These are phyloP conservation scores for Ustilago sp. DNA, from an alignment of 1,284 basidiomycete species.

Conservation along the genomic window DNA sequence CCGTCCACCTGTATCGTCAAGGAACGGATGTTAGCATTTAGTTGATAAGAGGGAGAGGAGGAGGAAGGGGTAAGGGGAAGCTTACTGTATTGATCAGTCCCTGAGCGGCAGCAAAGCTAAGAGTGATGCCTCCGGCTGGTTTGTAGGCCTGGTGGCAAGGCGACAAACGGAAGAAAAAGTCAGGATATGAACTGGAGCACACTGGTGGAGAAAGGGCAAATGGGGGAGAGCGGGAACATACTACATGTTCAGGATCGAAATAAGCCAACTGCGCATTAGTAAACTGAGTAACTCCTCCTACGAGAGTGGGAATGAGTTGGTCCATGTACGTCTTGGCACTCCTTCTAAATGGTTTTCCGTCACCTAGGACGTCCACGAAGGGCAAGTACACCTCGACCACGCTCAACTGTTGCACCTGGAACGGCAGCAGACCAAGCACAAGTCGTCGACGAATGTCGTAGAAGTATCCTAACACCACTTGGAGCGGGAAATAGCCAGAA, in stretches of 20 bases:
- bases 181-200: not conserved
- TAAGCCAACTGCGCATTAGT: conserved; percentile 21
- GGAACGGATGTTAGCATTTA: no score
- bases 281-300: conserved; percentile 15
- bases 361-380: conserved; percentile 18
- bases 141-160: conserved; percentile 16
- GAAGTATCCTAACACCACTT: conserved; percentile 13
- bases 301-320: conserved; percentile 20
- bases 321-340: conserved; percentile 24
- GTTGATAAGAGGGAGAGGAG: not conserved
- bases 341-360: conserved; percentile 19
- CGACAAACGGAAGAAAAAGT: not conserved
- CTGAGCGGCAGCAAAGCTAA: conserved; percentile 18
- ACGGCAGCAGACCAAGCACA: conserved; percentile 14
- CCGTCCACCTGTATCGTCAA: conserved; percentile 19
- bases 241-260: conserved; percentile 30
- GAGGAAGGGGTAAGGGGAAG: not conserved
- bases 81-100: conserved; percentile 23
- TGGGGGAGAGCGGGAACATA: not conserved
- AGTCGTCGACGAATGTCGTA: conserved; percentile 24
- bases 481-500: conserved; percentile 20
- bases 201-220: not conserved
- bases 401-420: conserved; percentile 24
- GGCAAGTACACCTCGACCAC: conserved; percentile 22
- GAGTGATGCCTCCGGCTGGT: conserved; percentile 8